A percentile compares a stretch with the other conserved stretches of the same genome.
phyloP scores from a whole-genome alignment of 164 flowering plant species.

The Aristolochia contorta region DNA sequence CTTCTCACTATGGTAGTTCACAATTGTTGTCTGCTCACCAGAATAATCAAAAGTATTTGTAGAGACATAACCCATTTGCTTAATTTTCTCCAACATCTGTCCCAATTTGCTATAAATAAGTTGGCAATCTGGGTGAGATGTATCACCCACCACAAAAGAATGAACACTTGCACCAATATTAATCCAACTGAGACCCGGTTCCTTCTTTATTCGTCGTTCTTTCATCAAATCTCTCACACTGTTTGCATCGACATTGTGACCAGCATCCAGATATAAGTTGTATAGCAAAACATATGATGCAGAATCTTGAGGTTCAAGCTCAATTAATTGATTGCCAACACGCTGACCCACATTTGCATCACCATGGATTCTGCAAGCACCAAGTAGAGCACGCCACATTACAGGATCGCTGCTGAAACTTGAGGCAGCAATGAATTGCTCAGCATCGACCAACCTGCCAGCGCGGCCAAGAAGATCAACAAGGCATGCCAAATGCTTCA shows the following conservation, averaged over 20 bases:
- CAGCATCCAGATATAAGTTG: conserved; percentile 41
- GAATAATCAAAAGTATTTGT: conserved; percentile 6
- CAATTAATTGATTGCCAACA: conserved; percentile 40
- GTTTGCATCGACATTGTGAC: conserved; percentile 20
- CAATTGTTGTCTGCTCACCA: conserved; percentile 10
- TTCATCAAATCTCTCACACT: conserved; percentile 41
- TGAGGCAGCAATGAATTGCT: conserved; percentile 29
- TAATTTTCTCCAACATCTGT: conserved; percentile 28
- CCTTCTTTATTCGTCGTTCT: conserved; percentile 42
- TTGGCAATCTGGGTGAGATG: conserved; percentile 23
- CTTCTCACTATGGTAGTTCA: conserved; percentile 42
- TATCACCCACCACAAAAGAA: conserved; percentile 43
- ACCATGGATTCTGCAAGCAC: conserved; percentile 42
- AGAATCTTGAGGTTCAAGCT: conserved; percentile 56
- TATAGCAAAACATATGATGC: conserved; percentile 50
- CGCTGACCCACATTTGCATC: conserved; percentile 25
- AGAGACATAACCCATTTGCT: conserved; percentile 17
- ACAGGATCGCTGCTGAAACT: conserved; percentile 35
- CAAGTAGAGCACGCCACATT: conserved; percentile 51
- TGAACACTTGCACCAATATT: conserved; percentile 32
- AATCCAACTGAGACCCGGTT: conserved; percentile 61
- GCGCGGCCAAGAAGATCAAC: conserved; percentile 61
- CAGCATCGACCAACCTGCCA: conserved; percentile 53
- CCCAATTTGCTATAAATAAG: conserved; percentile 27
- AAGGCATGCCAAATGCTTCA: conserved; percentile 42